Conservation (phyloP, 345 rosid species). For the Acer campestre region DNA sequence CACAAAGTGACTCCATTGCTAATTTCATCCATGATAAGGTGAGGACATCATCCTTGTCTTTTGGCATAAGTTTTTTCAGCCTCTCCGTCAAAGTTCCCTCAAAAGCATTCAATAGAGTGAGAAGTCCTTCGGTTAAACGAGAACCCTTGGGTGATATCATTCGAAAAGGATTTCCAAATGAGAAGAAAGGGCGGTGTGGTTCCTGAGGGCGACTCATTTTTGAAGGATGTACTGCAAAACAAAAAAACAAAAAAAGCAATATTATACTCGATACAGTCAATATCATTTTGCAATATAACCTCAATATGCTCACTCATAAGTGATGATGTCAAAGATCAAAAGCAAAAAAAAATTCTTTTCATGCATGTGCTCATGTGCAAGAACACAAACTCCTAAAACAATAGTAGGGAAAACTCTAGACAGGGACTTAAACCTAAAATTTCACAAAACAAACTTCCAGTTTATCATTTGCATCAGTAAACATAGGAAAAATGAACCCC, state of each 20-base stretch:
- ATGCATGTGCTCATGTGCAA: not conserved
- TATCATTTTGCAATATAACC: not conserved
- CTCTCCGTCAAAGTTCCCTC: constrained; percentile 69
- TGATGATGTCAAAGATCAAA: not conserved
- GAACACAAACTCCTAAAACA: not conserved
- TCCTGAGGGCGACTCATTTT: constrained; percentile 87
- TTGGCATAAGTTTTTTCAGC: constrained; percentile 61
- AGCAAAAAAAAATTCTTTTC: not conserved
- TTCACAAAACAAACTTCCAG: not conserved
- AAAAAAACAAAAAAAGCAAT: not conserved
- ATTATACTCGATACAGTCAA: not conserved
- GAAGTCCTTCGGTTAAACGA: constrained; percentile 58
- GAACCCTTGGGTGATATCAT: constrained; percentile 76
- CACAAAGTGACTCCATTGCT: constrained; percentile 79
- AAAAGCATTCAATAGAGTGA: constrained; percentile 48
- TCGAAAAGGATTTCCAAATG: constrained; percentile 86
- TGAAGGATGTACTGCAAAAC: constrained; percentile 36
- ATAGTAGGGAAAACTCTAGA: not conserved
- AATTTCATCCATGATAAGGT: constrained; percentile 81
- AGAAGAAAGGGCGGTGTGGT: constrained; percentile 70
- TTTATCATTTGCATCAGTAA: not conserved
- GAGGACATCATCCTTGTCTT: constrained; percentile 61
- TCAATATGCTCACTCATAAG: not conserved
- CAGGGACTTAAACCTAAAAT: not conserved
- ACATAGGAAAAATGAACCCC: not conserved